Conservation (phyloP, 345 rosid genomes). For the Garcia nutans region DNA sequence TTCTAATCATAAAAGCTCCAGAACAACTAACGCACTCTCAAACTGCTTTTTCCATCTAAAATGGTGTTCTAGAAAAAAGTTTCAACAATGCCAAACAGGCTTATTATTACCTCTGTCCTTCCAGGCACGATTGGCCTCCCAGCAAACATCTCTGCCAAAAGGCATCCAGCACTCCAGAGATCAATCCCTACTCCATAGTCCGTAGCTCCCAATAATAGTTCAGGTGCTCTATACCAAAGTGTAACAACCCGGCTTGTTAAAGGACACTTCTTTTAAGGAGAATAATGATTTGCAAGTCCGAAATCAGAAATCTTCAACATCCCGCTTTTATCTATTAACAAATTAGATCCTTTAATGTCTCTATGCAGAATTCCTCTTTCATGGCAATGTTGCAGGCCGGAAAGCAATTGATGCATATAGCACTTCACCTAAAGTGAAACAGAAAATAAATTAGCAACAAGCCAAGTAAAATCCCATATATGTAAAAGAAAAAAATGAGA, state of each 20-base stretch:
- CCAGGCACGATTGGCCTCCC: conserved; percentile 60
- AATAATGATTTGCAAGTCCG: conserved; percentile 55
- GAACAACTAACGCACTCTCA: too few relatives aligned
- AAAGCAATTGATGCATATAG: conserved; percentile 61
- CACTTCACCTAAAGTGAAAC: conserved; percentile 48
- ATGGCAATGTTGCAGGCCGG: conserved; percentile 60
- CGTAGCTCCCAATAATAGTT: conserved; percentile 57
- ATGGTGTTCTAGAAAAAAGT: too few relatives aligned
- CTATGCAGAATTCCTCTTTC: conserved; percentile 58
- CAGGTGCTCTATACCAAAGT: conserved; percentile 70
- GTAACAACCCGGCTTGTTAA: conserved; percentile 64
- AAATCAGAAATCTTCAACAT: conserved; percentile 61
- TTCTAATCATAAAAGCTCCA: too few relatives aligned
- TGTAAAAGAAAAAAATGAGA: neutral
- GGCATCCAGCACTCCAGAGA: conserved; percentile 72
- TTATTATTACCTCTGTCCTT: conserved; percentile 47
- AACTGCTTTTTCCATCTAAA: too few relatives aligned
- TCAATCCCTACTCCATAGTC: conserved; percentile 59
- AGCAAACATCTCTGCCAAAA: conserved; percentile 61
- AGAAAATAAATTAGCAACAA: conserved; percentile 9
- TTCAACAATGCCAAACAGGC: too few relatives aligned
- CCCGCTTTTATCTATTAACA: conserved; percentile 54
- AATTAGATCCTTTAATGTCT: conserved; percentile 63
- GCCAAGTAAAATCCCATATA: neutral
- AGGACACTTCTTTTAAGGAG: conserved; percentile 36